phyloP scores from a whole-genome alignment of 2,329 filamentous ascomycete species.

The Aspergillus aculeatinus region DNA sequence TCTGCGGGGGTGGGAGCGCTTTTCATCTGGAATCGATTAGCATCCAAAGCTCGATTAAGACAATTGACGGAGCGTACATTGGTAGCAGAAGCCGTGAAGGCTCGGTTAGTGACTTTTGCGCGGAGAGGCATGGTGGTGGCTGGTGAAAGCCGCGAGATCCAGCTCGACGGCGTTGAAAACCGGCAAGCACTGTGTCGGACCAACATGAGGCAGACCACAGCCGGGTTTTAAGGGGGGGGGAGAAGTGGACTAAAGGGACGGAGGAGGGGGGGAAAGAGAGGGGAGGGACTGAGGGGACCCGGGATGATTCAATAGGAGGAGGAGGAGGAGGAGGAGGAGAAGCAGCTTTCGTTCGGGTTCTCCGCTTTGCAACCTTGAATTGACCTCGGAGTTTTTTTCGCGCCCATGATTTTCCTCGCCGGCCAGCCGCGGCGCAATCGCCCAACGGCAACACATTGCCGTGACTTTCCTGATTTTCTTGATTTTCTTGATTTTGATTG shows the following conservation, averaged over 20 bases:
- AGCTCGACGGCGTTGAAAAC: conserved; percentile 46
- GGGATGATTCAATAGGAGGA: conserved; percentile 17
- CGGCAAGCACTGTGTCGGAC: conserved; percentile 41
- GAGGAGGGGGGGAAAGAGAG: conserved; percentile 17
- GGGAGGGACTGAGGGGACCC: conserved; percentile 3
- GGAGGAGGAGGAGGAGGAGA: conserved; percentile 18
- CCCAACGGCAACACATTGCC: not conserved
- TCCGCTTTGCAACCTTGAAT: conserved; percentile 21
- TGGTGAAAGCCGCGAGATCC: conserved; percentile 45
- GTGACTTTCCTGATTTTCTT: not conserved
- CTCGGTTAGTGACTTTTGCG: conserved; percentile 68
- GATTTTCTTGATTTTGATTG: no score
- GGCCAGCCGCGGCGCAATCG: conserved; percentile 3
- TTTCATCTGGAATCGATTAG: conserved; percentile 40
- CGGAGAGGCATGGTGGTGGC: conserved; percentile 70
- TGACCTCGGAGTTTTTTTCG: conserved; percentile 36
- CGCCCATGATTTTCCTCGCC: conserved; percentile 22
- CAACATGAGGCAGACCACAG: conserved; percentile 42
- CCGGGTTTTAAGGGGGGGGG: conserved; percentile 12
- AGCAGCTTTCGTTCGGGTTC: conserved; percentile 26
- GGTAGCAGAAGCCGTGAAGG: conserved; percentile 50
- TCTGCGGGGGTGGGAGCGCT: no score
- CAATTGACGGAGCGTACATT: conserved; percentile 45
- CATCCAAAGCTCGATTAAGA: not conserved
- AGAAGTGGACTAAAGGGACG: conserved; percentile 10